Percentiles rank a stretch among this genome's conserved stretches.
These are phyloP conservation scores for Orbilia javanica DNA, from an alignment of 2,329 filamentous ascomycete species.

Conservation along the genomic window DNA sequence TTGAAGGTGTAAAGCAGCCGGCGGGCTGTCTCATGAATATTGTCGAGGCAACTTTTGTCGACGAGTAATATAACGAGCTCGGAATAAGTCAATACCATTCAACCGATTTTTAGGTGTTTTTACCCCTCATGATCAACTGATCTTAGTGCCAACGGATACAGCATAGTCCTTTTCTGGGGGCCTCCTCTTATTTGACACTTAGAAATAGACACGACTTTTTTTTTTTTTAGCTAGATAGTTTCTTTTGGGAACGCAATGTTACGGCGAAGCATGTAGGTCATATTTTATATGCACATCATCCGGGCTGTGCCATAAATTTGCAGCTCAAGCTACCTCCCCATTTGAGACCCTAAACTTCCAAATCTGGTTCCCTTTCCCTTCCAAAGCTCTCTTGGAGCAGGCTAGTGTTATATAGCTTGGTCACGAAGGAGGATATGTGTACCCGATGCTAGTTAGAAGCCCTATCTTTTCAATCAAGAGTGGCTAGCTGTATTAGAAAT, in stretches of 20 bases:
- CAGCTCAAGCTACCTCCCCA: not conserved
- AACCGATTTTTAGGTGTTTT: not conserved
- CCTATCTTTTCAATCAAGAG: not conserved
- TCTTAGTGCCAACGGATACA: not conserved
- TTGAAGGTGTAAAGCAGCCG: conserved; percentile 45
- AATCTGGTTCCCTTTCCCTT: not conserved
- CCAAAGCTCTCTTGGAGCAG: not conserved
- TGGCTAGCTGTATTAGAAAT: not conserved
- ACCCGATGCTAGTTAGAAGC: not conserved
- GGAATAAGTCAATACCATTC: not conserved
- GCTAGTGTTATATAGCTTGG: not conserved
- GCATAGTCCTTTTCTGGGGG: conserved; percentile 14
- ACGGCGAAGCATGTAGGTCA: not conserved
- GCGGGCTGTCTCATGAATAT: conserved; percentile 57
- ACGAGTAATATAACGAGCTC: conserved; percentile 2
- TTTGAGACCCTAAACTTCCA: not conserved
- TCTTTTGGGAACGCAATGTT: too few species aligned
- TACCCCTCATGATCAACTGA: too few species aligned
- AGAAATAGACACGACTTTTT: too few species aligned
- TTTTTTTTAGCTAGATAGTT: not conserved
- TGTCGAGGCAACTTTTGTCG: conserved; percentile 54
- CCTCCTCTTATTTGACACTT: too few species aligned
- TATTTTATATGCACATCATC: not conserved
- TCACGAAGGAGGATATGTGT: not conserved
- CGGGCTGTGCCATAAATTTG: not conserved